These are phyloP conservation scores for Diplodia mutila DNA, from an alignment of 2,329 filamentous ascomycete genomes.

Conservation along the genomic window DNA sequence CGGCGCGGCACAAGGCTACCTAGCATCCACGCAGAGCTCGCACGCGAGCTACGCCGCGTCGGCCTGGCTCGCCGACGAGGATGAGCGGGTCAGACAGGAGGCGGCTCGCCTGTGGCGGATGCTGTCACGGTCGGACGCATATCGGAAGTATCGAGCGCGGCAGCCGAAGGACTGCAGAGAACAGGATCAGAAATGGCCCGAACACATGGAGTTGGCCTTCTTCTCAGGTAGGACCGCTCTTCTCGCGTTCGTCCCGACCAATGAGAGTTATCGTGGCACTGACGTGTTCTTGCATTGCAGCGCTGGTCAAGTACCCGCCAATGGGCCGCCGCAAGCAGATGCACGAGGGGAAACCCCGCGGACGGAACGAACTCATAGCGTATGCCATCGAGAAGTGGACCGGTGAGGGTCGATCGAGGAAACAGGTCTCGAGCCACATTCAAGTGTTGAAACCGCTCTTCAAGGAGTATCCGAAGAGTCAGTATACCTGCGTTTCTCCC, in stretches of 20 bases:
- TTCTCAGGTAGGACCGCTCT: constrained; percentile 47
- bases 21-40: constrained; percentile 8
- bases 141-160: constrained; percentile 51
- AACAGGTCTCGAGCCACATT: constrained; percentile 67
- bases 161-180: constrained; percentile 41
- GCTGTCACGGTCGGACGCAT: constrained; percentile 44
- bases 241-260: constrained; percentile 13
- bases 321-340: constrained; percentile 61
- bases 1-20: constrained; percentile 14
- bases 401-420: constrained; percentile 56
- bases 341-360: constrained; percentile 56
- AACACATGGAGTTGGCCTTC: constrained; percentile 53
- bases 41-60: neutral
- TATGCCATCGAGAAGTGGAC: constrained; percentile 61
- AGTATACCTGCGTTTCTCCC: constrained; percentile 34
- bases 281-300: constrained; percentile 29
- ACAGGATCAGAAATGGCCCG: constrained; percentile 51
- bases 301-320: constrained; percentile 59
- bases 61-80: constrained; percentile 20
- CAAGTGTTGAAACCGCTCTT: constrained; percentile 64
- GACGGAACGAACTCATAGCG: constrained; percentile 65
- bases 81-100: constrained; percentile 26
- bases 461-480: constrained; percentile 57
- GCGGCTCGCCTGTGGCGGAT: constrained; percentile 38
- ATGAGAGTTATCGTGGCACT: constrained; percentile 11